Base-by-base conservation (phyloP, 768 basidiomycete genomes). In the Lactarius akahatsu region DNA sequence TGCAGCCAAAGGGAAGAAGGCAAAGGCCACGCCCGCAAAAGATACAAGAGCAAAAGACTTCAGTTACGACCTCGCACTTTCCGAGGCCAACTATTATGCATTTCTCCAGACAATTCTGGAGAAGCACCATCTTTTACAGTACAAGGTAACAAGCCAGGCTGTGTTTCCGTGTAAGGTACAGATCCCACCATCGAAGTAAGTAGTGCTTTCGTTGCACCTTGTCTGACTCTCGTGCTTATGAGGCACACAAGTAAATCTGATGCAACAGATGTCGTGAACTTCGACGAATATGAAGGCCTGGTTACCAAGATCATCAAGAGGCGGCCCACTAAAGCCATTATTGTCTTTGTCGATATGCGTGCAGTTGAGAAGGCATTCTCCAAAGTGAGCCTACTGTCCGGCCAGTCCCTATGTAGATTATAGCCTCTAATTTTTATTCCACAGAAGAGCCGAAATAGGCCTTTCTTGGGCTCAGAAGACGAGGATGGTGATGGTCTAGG, bases 61-160 rank as follows among this genome's bases (percentile, higher is more conserved):
- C 10, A 10, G 7, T 0, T 11, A 10, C 1, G 10, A 0, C 16
- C 23, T 47, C 2, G n/a, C 18, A 0, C 3, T 3, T 2, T 6
- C 45, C 0, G 4, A 23, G 0, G 2, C 10, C 8, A 47, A 47
- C 4, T 47, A 47, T n/a, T n/a, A n/a, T 6, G 8, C 0, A 10
- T 47, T 47, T n/a, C 45, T 47, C 45, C 45, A 47, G n/a, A n/a
- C n/a, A 4, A 47, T 47, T 3, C n/a, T 47, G 9, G n/a, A 47
- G 7, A 47, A 47, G 4, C 45, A 47, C 45, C n/a, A 47, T 5
- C 20, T 47, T 10, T 20, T 4, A 1, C 7, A 16, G 3, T 47
- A 47, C n/a, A 47, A 2, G 3, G 45, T n/a, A 47, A 9, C 45
- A n/a, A 9, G n/a, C 10, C 18, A 47, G n/a, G 20, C 45, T 0